phyloP scores from a whole-genome alignment of 768 basidiomycete species.

The Fibroporia radiculosa region DNA sequence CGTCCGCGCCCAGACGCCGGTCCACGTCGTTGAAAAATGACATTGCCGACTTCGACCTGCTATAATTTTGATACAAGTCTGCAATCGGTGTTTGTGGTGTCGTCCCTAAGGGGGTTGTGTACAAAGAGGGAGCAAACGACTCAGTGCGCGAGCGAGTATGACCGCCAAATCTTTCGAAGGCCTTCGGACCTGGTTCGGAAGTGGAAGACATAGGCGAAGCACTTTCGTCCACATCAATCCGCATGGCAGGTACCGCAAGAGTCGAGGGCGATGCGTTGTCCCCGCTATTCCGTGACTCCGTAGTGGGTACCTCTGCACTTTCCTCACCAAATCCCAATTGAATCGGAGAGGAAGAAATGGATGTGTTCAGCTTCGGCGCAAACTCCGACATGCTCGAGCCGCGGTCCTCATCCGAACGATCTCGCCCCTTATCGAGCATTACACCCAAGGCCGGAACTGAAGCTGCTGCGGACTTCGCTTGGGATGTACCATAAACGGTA shows the following conservation, averaged over 20 bases:
- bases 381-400: slow-evolving; percentile 4
- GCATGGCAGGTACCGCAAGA: slow-evolving; percentile 1
- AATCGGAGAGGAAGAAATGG: slow-evolving; percentile 22
- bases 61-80: slow-evolving; percentile 16
- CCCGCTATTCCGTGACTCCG: too few relatives aligned
- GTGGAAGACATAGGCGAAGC: slow-evolving; percentile 1
- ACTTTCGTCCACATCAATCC: not conserved
- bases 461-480: not conserved
- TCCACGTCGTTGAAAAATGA: slow-evolving; percentile 8
- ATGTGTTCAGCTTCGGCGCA: slow-evolving; percentile 19
- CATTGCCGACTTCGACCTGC: slow-evolving; percentile 15
- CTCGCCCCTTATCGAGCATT: not conserved
- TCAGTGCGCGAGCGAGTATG: slow-evolving; percentile 11
- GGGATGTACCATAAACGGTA: slow-evolving; percentile 26
- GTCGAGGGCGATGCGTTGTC: too few relatives aligned
- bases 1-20: too few relatives aligned
- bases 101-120: slow-evolving; percentile 11
- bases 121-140: slow-evolving; percentile 20
- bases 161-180: not conserved
- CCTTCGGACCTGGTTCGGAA: not conserved
- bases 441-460: not conserved
- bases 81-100: slow-evolving; percentile 23
- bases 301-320: not conserved
- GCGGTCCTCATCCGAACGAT: too few relatives aligned
- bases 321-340: slow-evolving; percentile 12